Evolutionary conservation across 108 stramenopile genomes (phyloP), one percentile per base, ranked within the genome.

Genomic region (Hondaea fermentalgiana): DNA sequence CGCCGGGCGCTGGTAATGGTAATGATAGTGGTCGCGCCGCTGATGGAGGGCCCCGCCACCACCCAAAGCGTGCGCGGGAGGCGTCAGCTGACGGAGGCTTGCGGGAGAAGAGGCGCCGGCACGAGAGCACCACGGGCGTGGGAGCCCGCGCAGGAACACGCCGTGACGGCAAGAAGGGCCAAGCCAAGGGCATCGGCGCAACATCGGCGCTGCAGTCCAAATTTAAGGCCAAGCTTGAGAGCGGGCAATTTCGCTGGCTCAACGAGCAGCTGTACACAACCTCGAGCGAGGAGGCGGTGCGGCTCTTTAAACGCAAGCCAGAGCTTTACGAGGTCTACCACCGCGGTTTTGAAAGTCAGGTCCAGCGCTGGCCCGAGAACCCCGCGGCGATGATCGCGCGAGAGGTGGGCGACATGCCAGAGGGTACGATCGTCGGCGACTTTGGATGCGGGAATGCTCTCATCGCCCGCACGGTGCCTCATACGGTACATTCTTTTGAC

Each of bases 401-500:
- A 44, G 94, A 94, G 95, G 88, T 98, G 59, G 0, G 71, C 71
- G 57, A 59, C 12, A 43, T 89, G 72, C 92, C 89, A 5, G 57
- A 58, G 14, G 23, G 49, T 23, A 60, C 57, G n/a, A 92, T 96
- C 53, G 93, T 99, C 28, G 99, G 98, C 14, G 99, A 99, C 94
- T 97, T 99, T 91, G 99, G 99, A 44, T 99, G 99, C 88, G 99
- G 99, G 0, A 98, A 99, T 93, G 99, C 99, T 42, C 93, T 96
- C 45, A 92, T 99, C 28, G 97, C 97, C 4, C 91, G 93, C 51
- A 90, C 92, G 14, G 92, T 98, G 17, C 4, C 59, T 16, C 72
- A 91, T 87, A 47, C 93, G 59, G 97, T 98, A 17, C 95, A 97
- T 90, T 98, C 97, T 35, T 99, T 99, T 91, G 99, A 99, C 94